These are phyloP conservation scores for Diaporthe citrichinensis DNA, from an alignment of 2,329 filamentous ascomycete genomes.

Conservation along the genomic window DNA sequence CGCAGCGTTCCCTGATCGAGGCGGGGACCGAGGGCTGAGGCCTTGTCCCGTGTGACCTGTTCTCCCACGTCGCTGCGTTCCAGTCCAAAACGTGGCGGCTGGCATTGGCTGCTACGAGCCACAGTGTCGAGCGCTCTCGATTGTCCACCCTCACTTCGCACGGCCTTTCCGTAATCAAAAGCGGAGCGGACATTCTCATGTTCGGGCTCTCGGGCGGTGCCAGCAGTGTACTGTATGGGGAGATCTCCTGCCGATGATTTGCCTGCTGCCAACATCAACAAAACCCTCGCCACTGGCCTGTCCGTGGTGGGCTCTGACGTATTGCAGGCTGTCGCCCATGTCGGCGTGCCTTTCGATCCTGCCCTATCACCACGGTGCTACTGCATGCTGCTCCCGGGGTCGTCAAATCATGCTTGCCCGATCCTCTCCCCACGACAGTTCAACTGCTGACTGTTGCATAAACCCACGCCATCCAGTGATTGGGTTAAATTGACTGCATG, in stretches of 20 bases:
- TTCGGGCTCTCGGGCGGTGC: constrained; percentile 26
- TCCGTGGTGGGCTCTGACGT: constrained; percentile 35
- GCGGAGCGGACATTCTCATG: constrained; percentile 10
- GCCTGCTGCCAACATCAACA: constrained; percentile 20
- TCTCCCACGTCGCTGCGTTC: constrained; percentile 28
- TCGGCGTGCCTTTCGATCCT: constrained; percentile 13
- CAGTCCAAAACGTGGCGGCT: constrained; percentile 41
- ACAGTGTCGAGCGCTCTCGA: constrained; percentile 24
- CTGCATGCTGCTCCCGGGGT: constrained; percentile 22
- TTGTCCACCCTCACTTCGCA: constrained; percentile 24
- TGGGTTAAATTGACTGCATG: constrained; percentile 17
- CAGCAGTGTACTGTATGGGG: constrained; percentile 18
- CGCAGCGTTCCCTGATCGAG: constrained; percentile 14
- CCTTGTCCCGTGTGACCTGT: constrained; percentile 35
- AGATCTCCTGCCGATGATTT: neutral
- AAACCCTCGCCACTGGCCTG: constrained; percentile 31
- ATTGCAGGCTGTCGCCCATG: constrained; percentile 18
- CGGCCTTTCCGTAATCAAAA: constrained; percentile 25
- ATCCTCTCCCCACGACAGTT: constrained; percentile 8
- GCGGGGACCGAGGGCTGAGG: constrained; percentile 17
- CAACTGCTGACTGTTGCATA: constrained; percentile 37
- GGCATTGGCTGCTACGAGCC: constrained; percentile 10
- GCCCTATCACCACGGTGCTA: constrained; percentile 10
- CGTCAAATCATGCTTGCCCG: constrained; percentile 23
- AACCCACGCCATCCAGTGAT: constrained; percentile 31